Evolutionary conservation across 371 early-diverging fungal genomes (phyloP), one percentile per base, ranked within the genome.

Genomic region (Zopfochytrium polystomum): DNA sequence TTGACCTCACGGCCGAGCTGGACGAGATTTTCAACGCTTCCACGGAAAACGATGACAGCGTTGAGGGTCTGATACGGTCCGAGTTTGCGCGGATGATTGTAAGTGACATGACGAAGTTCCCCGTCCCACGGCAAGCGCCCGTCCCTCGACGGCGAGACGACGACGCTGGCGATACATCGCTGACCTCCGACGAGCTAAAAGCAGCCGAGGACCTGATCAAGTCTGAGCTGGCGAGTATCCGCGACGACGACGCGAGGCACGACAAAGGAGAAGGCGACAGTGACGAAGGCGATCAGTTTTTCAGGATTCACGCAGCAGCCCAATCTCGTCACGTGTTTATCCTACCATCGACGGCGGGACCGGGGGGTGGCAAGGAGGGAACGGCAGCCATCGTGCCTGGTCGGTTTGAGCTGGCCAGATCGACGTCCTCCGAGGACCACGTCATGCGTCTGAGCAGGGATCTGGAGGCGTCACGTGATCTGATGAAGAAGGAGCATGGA

Each of bases 401-500:
- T 6, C 43, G 65, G 3, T 65, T 58, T 47, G 62, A 52, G 29
- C 48, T 32, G 15, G 25, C 33, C 7, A 25, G 5, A 44, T 35
- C 7, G 18, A 55, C 62, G 23, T 52, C 58, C 20, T 1, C 9
- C 25, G 52, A 48, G 20, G 64, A 60, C 31, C 45, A 42, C 7
- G 27, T 52, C 22, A n/a, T 23, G 5, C 26, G 34, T 9, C 43
- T 56, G 43, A 7, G 50, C 11, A 60, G 67, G 2, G 62, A 71
- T 26, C 65, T 78, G 20, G 67, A 74, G 25, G 9, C 38, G 2
- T 84, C 87, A 55, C 85, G 89, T n/a, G 80, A 81, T 55, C 56
- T 73, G 4, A 91, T 93, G 91, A 77, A 81, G n/a, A 76, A 82
- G 52, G 86, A 90, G 55, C 90, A 91, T 1, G 71, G 78, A 9